phyloP scores from a whole-genome alignment of 768 basidiomycete species.

The Mycena crocata region DNA sequence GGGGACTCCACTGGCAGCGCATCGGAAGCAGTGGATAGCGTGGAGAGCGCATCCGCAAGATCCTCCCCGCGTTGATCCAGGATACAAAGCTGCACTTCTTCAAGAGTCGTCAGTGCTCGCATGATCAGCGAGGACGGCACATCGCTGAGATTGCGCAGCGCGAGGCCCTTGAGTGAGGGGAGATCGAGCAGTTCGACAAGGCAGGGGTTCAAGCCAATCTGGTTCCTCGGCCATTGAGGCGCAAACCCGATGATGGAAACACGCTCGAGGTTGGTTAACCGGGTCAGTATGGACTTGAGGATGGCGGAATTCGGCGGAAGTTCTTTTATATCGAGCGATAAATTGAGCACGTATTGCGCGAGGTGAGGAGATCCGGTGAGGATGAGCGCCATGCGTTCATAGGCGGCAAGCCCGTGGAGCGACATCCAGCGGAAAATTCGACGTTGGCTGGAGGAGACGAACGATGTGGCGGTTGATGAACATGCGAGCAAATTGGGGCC shows the following conservation, averaged over 20 bases:
- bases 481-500: too few species aligned
- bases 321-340: background rate
- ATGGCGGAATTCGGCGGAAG: background rate
- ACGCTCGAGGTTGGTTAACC: conserved; percentile 1
- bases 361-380: conserved; percentile 18
- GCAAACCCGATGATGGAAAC: background rate
- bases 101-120: background rate
- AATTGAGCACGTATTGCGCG: background rate
- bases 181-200: conserved; percentile 2
- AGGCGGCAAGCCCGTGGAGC: background rate
- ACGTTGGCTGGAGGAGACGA: too few species aligned
- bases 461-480: too few species aligned
- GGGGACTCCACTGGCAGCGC: too few species aligned
- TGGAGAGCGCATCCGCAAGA: too few species aligned
- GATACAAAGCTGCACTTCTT: conserved; percentile 1
- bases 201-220: conserved; percentile 2
- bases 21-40: too few species aligned
- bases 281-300: conserved; percentile 2
- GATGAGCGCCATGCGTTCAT: background rate
- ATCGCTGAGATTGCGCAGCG: background rate
- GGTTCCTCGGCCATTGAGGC: background rate
- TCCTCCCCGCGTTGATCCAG: too few species aligned
- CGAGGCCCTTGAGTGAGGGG: conserved; percentile 1
- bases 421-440: too few species aligned
- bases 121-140: conserved; percentile 1